These are phyloP conservation scores for Acacia acuminata DNA, from an alignment of 306 rosid species.

Conservation along the genomic window DNA sequence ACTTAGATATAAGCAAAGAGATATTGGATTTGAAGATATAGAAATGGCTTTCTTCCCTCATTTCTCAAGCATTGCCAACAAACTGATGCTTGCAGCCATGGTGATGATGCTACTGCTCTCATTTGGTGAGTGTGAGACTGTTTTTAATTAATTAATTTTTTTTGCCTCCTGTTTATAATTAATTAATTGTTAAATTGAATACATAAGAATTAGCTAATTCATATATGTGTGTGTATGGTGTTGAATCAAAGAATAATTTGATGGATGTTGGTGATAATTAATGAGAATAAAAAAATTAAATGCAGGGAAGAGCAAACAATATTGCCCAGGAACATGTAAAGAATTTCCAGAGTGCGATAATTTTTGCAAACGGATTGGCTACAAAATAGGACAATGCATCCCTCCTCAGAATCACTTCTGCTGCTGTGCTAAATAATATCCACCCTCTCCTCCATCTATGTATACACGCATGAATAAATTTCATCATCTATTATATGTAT, in stretches of 20 bases:
- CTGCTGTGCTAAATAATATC: conserved; percentile 8
- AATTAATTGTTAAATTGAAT: too few species aligned
- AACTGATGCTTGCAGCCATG: neutral
- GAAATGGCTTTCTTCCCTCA: too few species aligned
- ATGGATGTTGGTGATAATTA: neutral
- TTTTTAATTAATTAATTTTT: too few species aligned
- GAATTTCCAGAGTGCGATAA: neutral
- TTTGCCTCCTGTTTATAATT: too few species aligned
- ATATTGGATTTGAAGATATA: too few species aligned
- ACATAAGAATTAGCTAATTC: too few species aligned
- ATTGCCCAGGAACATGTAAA: neutral
- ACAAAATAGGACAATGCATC: neutral
- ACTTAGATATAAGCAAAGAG: too few species aligned
- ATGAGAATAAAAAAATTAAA: too few species aligned
- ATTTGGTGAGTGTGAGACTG: neutral
- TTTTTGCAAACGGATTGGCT: neutral
- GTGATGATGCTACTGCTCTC: neutral
- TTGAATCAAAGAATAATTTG: neutral
- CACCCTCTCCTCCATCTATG: neutral
- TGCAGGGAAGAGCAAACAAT: conserved; percentile 9
- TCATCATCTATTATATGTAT: neutral
- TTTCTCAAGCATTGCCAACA: neutral
- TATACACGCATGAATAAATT: neutral
- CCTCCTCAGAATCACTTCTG: conserved; percentile 1
- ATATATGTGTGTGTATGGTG: neutral